Evolutionary conservation across 768 basidiomycete genomes (phyloP), one percentile per base, ranked within the genome.

Genomic region (Mrakia gelida): DNA sequence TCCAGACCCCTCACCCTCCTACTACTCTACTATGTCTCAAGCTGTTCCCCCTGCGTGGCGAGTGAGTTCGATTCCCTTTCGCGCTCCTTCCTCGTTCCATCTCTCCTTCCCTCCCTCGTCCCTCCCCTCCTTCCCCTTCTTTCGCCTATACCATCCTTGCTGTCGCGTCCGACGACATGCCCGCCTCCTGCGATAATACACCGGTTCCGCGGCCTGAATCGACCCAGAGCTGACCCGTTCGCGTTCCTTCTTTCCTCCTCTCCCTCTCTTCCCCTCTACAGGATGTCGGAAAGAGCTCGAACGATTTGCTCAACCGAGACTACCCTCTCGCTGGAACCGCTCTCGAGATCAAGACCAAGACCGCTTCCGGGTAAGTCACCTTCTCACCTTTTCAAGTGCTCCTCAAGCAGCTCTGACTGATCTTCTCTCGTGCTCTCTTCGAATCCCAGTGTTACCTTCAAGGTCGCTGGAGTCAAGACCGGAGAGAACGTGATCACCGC

Each of bases 31-130:
- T 59, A 65, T 94, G 82, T 93, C 95, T 85, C 95, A 96, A 83
- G 93, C 95, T 80, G 95, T 97, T 82, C 95, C 94, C 85, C 95
- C 94, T 78, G 94, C 93, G 83, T 97, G 94, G 94, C 95, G 95
- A 90, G 94, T 91, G 81, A 52, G 86, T 84, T 41, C 26, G 9
- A 10, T n/a, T 62, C 26, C 34, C 30, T 73, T 28, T 45, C 45
- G 45, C 45, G 7, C 11, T 38, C 38, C 38, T 38, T 38, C n/a
- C 38, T 38, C 38, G 38, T 38, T 38, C 45, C 45, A 45, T 45
- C 71, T 2, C 28, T 23, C 34, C 13, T 26, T 72, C 38, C 38
- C 38, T 72, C 71, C 71, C 49, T 52, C n/a, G n/a, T n/a, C 43
- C 32, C 49, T 15, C 71, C 49, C 45, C 28, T 32, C 30, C 1